Evolutionary conservation across 1,284 basidiomycete species (phyloP), one percentile per base, ranked within the genome.

Genomic region (Irpex sp.): DNA sequence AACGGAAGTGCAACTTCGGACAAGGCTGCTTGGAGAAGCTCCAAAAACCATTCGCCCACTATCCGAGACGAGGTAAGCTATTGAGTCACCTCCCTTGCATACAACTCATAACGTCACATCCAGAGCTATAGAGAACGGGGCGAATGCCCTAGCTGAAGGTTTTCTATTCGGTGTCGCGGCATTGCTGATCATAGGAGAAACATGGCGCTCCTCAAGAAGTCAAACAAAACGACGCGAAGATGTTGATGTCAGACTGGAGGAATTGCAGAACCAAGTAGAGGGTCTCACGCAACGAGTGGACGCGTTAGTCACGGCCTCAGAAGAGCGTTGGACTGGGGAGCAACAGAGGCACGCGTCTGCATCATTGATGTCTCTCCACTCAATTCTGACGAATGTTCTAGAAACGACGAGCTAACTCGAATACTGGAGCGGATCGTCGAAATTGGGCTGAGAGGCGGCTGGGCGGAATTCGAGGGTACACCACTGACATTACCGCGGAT

Each of bases 101-200:
- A 15, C 4, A n/a, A 44, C 48, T 34, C 11, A 36, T 40, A 21
- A 55, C 52, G n/a, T 58, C n/a, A 17, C 61, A 21, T 11, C 13
- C 66, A 95, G 94, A 68, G 94, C 94, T 0, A 92, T 96, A 60
- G 93, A 95, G 70, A 94, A 91, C 70, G 94, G 94, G 13, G 92
- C 94, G 11, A 94, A 93, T 64, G 84, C 88, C 15, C 78, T 96
- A 9, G 93, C 94, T 0, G 94, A 96, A 76, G 88, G 91, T 0
- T 96, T 96, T 71, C 82, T 96, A 4, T 96, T 96, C 74, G 68
- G 81, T 5, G 93, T 96, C 3, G 93, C 92, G 0, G 88, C 89
- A 0, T 76, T 78, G 0, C 78, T 96, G 5, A 94, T 96, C 59
- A 67, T 95, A 2, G 90, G 89, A 3, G 93, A 96, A 75, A 79